phyloP scores from a whole-genome alignment of 306 rosid genomes.

The Fagus crenata region DNA sequence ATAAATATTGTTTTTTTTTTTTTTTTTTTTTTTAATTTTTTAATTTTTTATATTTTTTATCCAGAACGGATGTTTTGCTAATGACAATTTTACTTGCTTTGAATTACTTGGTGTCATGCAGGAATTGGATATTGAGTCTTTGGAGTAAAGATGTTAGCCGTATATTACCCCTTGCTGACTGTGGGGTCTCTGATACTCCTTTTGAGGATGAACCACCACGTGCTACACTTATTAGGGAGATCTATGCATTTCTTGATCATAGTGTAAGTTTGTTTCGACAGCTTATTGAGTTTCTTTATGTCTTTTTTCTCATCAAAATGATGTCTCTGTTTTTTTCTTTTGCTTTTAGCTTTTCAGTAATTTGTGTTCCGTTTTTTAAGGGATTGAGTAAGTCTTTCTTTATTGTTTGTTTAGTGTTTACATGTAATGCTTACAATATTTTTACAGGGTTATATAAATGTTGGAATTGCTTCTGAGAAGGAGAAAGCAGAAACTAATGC shows the following conservation, averaged over 20 bases:
- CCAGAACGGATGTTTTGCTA: not conserved
- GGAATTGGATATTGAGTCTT: conserved; percentile 82
- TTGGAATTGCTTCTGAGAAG: conserved; percentile 89
- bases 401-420: conserved; percentile 17
- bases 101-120: conserved; percentile 40
- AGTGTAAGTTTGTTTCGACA: conserved; percentile 66
- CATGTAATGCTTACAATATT: conserved; percentile 27
- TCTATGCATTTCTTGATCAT: conserved; percentile 86
- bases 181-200: conserved; percentile 65
- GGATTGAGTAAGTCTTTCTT: not conserved
- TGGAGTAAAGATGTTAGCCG: conserved; percentile 96
- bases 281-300: conserved; percentile 16
- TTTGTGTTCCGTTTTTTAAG: conserved; percentile 5
- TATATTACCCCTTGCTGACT: conserved; percentile 83
- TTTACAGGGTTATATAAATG: conserved; percentile 93
- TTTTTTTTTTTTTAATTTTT: too few relatives aligned
- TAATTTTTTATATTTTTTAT: not conserved
- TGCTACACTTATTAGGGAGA: conserved; percentile 73
- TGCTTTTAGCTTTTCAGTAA: conserved; percentile 10
- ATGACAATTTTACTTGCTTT: conserved; percentile 24
- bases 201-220: conserved; percentile 56
- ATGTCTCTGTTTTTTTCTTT: not conserved
- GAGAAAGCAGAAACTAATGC: conserved; percentile 55
- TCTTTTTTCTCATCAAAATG: conserved; percentile 20
- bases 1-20: not conserved